Evolutionary conservation across 2,329 filamentous ascomycete species (phyloP).

Genomic region (Stromatinia cepivora): DNA sequence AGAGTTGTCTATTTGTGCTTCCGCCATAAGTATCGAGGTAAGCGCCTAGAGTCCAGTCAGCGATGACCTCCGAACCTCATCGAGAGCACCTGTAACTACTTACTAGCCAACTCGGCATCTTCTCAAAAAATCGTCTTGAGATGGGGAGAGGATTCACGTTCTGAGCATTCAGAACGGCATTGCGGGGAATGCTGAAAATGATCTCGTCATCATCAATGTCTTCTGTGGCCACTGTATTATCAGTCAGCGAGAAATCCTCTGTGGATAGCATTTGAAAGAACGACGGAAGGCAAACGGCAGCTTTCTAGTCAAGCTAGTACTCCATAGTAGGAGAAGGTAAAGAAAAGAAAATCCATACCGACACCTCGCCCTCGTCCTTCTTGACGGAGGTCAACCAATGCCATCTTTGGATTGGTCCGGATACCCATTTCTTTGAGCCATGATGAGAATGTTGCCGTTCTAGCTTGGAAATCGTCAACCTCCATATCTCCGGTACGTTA

Average conservation of each 20-base stretch:
- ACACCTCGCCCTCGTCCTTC: constrained; percentile 61
- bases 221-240: constrained; percentile 53
- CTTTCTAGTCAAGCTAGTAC: constrained; percentile 44
- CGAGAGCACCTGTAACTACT: constrained; percentile 26
- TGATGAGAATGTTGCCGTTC: constrained; percentile 53
- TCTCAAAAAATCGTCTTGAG: constrained; percentile 38
- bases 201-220: constrained; percentile 62
- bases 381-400: constrained; percentile 56
- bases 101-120: constrained; percentile 50
- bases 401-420: constrained; percentile 57
- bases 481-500: constrained; percentile 31
- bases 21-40: constrained; percentile 32
- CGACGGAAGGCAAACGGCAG: neutral
- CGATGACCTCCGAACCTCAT: constrained; percentile 8
- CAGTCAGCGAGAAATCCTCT: constrained; percentile 26
- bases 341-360: constrained; percentile 49
- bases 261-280: neutral
- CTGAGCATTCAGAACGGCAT: constrained; percentile 58
- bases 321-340: constrained; percentile 40
- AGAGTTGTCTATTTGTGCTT: constrained; percentile 34
- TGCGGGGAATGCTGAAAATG: constrained; percentile 64
- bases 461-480: constrained; percentile 45
- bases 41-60: constrained; percentile 20
- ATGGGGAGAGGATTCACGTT: constrained; percentile 49
- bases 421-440: constrained; percentile 58